Percentiles rank a stretch among this genome's conserved stretches.
These are phyloP conservation scores for Monilinia polystroma DNA, from an alignment of 2,329 filamentous ascomycete genomes.

Conservation along the genomic window DNA sequence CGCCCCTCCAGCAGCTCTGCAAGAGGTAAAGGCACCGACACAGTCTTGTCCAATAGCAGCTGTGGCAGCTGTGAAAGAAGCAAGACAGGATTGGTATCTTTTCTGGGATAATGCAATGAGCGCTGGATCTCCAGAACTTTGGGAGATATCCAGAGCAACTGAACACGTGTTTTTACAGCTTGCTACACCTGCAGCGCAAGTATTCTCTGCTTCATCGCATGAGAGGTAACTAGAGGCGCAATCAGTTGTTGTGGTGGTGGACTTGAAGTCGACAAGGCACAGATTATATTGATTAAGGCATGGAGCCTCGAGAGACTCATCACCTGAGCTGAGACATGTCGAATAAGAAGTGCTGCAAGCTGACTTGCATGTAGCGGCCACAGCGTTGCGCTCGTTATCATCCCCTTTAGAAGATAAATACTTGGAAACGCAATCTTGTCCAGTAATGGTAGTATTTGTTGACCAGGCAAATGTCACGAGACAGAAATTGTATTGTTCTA, in stretches of 20 bases:
- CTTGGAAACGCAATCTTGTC: constrained; percentile 26
- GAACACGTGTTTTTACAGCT: constrained; percentile 27
- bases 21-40: constrained; percentile 4
- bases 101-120: constrained; percentile 18
- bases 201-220: constrained; percentile 19
- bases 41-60: constrained; percentile 18
- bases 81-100: constrained; percentile 23
- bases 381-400: constrained; percentile 20
- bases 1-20: not conserved
- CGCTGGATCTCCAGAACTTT: constrained; percentile 22
- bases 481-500: constrained; percentile 15
- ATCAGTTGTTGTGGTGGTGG: not conserved
- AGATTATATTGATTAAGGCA: constrained; percentile 23
- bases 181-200: constrained; percentile 18
- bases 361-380: constrained; percentile 26
- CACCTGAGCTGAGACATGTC: constrained; percentile 22
- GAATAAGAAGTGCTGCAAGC: constrained; percentile 3
- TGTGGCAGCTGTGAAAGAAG: constrained; percentile 16
- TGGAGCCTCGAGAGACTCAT: constrained; percentile 17
- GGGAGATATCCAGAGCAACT: constrained; percentile 24
- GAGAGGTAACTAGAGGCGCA: constrained; percentile 1
- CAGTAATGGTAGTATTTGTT: not conserved
- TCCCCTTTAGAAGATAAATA: constrained; percentile 23
- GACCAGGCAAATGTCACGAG: constrained; percentile 8
- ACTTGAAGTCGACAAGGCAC: constrained; percentile 19